These are phyloP conservation scores for Pseudomicrostroma phylloplanum DNA, from an alignment of 1,284 basidiomycete species.

Conservation along the genomic window DNA sequence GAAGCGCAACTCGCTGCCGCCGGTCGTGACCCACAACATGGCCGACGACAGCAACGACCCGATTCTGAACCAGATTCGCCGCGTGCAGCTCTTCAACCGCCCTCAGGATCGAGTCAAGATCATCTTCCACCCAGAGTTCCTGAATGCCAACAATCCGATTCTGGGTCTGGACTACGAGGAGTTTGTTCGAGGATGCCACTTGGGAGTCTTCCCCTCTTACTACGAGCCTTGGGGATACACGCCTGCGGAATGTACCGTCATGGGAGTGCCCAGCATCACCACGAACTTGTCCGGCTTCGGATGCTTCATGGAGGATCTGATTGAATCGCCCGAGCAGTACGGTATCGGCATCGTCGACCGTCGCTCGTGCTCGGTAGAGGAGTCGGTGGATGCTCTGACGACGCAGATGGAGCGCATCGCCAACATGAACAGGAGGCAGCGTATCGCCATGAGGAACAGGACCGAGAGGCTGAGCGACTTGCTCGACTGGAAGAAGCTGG, in stretches of 20 bases:
- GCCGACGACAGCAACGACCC: constrained; percentile 84
- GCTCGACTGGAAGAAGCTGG: constrained; percentile 96
- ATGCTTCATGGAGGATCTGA: constrained; percentile 98
- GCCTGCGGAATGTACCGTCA: constrained; percentile 63
- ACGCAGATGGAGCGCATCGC: constrained; percentile 58
- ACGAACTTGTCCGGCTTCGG: constrained; percentile 96
- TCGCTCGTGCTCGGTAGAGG: constrained; percentile 79
- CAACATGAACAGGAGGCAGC: constrained; percentile 83
- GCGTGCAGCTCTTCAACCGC: constrained; percentile 84
- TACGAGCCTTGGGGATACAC: constrained; percentile 80
- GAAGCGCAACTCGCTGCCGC: constrained; percentile 84
- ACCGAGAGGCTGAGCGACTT: constrained; percentile 72
- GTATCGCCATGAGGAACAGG: constrained; percentile 96
- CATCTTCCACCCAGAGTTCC: constrained; percentile 96
- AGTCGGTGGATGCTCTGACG: constrained; percentile 68
- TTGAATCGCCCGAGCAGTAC: constrained; percentile 64
- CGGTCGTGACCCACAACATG: constrained; percentile 97
- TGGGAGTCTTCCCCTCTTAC: constrained; percentile 96
- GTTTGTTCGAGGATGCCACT: constrained; percentile 93
- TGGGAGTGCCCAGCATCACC: constrained; percentile 95
- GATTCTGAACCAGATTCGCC: constrained; percentile 86
- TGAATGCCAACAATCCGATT: constrained; percentile 96
- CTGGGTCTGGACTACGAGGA: constrained; percentile 96
- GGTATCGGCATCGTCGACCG: constrained; percentile 83
- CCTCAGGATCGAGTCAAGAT: constrained; percentile 82